These are phyloP conservation scores for Populus pruinosa DNA, from an alignment of 345 rosid genomes.

Conservation along the genomic window DNA sequence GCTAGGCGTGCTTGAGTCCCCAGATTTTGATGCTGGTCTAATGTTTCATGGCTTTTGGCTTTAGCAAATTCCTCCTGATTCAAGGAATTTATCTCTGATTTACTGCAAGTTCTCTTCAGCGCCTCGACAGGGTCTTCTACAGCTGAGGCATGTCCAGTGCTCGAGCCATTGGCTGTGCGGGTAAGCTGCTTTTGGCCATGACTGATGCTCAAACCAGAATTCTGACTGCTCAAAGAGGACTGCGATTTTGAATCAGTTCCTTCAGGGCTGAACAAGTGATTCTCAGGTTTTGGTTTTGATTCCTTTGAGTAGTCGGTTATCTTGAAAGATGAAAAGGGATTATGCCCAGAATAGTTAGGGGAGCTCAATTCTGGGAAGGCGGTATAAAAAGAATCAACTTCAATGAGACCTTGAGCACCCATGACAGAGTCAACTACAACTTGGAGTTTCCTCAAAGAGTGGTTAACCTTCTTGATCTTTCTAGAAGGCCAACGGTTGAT, in stretches of 20 bases:
- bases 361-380: slow-evolving; percentile 76
- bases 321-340: slow-evolving; percentile 28
- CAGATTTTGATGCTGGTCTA: slow-evolving; percentile 30
- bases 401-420: slow-evolving; percentile 72
- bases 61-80: slow-evolving; percentile 47
- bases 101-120: slow-evolving; percentile 42
- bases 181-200: slow-evolving; percentile 48
- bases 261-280: slow-evolving; percentile 26
- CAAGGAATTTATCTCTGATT: slow-evolving; percentile 37
- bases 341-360: slow-evolving; percentile 45
- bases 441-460: slow-evolving; percentile 50
- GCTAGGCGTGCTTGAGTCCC: slow-evolving; percentile 34
- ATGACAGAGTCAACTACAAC: slow-evolving; percentile 79
- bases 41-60: slow-evolving; percentile 49
- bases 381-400: slow-evolving; percentile 70
- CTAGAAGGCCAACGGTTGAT: slow-evolving; percentile 48
- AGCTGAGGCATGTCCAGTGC: slow-evolving; percentile 20
- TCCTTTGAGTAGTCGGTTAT: slow-evolving; percentile 25
- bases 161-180: slow-evolving; percentile 23
- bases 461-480: slow-evolving; percentile 44
- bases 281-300: slow-evolving; percentile 36
- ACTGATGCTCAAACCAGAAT: slow-evolving; percentile 59
- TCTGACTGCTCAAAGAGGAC: slow-evolving; percentile 64
- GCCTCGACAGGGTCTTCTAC: slow-evolving; percentile 31
- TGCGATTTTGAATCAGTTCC: slow-evolving; percentile 49